Conservation (phyloP, 2,329 filamentous ascomycete genomes). For the Sclerotinia glacialis region DNA sequence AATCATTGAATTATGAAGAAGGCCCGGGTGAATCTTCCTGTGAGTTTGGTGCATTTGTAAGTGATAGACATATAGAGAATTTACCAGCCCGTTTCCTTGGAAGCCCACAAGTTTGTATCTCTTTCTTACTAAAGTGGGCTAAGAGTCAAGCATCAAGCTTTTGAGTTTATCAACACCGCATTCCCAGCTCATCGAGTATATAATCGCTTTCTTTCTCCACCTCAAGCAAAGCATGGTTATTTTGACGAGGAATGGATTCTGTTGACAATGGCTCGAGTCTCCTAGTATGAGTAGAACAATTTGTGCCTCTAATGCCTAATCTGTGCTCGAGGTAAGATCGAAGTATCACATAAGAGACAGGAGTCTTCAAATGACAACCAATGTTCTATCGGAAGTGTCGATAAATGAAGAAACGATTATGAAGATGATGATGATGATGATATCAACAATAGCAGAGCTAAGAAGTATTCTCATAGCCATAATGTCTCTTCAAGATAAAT, state of each 20-base stretch:
- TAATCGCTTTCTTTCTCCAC: background rate
- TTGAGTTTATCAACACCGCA: background rate
- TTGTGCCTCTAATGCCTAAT: background rate
- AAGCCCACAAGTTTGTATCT: background rate
- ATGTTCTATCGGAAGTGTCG: too few relatives aligned
- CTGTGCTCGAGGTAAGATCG: background rate
- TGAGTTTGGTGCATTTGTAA: too few relatives aligned
- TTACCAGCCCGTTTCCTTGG: accelerated
- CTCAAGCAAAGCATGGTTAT: too few relatives aligned
- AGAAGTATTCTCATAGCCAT: too few relatives aligned
- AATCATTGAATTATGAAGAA: background rate
- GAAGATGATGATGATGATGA: too few relatives aligned
- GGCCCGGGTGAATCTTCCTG: accelerated
- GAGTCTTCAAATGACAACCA: too few relatives aligned
- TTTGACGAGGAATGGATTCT: accelerated
- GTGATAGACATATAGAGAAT: background rate
- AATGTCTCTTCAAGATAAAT: too few relatives aligned
- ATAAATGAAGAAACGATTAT: too few relatives aligned
- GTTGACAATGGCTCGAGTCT: background rate
- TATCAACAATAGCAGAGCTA: too few relatives aligned
- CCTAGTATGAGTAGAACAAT: background rate
- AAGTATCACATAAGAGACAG: too few relatives aligned
- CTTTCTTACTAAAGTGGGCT: accelerated
- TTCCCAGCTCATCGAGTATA: background rate
- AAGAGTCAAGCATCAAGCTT: background rate